Conservation (phyloP, 2,329 filamentous ascomycete genomes). For the Xylaria sp. region DNA sequence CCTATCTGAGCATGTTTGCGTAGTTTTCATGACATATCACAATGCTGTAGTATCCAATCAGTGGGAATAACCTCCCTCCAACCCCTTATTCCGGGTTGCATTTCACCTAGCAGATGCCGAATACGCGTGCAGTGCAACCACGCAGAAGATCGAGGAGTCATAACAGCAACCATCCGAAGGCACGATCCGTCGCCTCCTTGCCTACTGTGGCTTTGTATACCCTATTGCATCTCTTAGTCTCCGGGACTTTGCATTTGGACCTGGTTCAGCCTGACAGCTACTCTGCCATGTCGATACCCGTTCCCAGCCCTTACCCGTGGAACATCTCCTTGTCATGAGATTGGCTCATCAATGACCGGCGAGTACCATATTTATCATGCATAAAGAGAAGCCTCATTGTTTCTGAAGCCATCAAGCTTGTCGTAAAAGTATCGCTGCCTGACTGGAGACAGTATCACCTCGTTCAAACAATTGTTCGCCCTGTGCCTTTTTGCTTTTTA, state of each 20-base stretch:
- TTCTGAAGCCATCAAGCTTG: background rate
- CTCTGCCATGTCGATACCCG: slow-evolving; percentile 17
- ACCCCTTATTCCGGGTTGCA: background rate
- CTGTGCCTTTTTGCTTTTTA: slow-evolving; percentile 15
- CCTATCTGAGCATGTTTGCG: slow-evolving; percentile 4
- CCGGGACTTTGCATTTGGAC: slow-evolving; percentile 3
- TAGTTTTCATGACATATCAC: slow-evolving; percentile 22
- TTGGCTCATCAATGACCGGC: background rate
- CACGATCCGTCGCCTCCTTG: slow-evolving; percentile 30
- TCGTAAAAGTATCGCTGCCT: background rate
- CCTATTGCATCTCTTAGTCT: background rate
- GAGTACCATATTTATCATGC: background rate
- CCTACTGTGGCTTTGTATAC: background rate
- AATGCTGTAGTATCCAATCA: slow-evolving; percentile 1
- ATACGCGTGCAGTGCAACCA: background rate
- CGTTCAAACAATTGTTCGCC: slow-evolving; percentile 8
- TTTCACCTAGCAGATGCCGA: background rate
- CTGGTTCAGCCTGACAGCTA: slow-evolving; percentile 1
- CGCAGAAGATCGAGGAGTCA: slow-evolving; percentile 21
- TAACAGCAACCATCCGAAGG: slow-evolving; percentile 34
- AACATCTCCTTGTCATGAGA: background rate
- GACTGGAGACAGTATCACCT: slow-evolving; percentile 1
- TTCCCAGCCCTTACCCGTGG: background rate
- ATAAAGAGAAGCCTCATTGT: background rate
- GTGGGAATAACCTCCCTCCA: background rate